Base-by-base conservation (phyloP, 495 filamentous ascomycete genomes). In the Cetradonia linearis region DNA sequence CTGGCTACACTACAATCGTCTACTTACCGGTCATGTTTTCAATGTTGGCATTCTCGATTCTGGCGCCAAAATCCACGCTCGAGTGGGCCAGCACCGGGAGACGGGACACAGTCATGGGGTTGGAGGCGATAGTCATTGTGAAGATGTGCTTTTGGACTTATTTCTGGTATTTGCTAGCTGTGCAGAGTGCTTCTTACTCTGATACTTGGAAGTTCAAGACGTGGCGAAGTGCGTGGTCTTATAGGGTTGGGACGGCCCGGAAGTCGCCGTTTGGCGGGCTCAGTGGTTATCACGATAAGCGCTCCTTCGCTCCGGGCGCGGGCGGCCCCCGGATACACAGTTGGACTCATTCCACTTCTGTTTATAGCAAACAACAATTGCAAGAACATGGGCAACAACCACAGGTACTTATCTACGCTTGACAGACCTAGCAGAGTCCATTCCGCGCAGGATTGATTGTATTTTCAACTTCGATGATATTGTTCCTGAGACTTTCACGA, bases 1-100 rank as follows among this genome's bases (percentile, higher is more conserved):
- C 49, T 38, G 61, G 8, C 62, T 33, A 30, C 16, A 8, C 61
- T 25, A 38, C 34, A 13, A 36, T 23, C 1, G 13, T 34, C 38
- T 23, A 60, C 63, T 49, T 65, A 75, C 76, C 83, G 47, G 72
- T 79, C 63, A 87, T 68, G 58, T 81, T 76, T 68, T 87, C 80
- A 28, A 87, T 63, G 60, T 84, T 75, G 44, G 78, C 72, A 40
- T 82, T 76, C 2, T 73, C 69, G 61, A 84, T 72, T 25, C 76
- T 65, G 5, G 81, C 82, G 7, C 84, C 83, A 55, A 87, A 84
- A 62, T 84, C 70, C 60, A 82, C 72, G 1, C n/a, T 54, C 20
- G 50, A 54, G 33, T n/a, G 31, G 33, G 50, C 16, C 18, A 16
- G 31, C 28, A 31, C 50, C 31, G 50, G 20, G n/a, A 54, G 30